Evolutionary conservation across 2,329 filamentous ascomycete species (phyloP), one percentile per base, ranked within the genome.

Genomic region (Mycogone perniciosa): DNA sequence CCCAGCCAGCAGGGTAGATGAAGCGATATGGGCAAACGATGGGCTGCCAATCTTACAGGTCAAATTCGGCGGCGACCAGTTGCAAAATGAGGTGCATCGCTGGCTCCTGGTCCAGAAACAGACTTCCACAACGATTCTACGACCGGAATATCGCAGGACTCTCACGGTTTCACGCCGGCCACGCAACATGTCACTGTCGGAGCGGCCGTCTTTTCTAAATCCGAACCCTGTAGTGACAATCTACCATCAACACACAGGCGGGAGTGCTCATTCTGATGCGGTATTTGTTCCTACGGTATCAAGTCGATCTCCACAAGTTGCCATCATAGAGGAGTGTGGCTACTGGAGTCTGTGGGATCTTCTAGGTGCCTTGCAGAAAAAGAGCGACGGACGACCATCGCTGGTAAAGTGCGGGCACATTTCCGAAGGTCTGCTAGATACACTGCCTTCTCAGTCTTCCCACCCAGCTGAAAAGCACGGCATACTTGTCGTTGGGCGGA

Each of bases 301-400:
- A 13, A 62, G 68, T 52, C 56, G 79, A 69, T 63, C 79, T 73
- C 76, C 80, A 1, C 83, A 86, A 58, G 67, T 90, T 47, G 83
- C 76, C 11, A 71, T 89, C 29, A 71, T 90, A 13, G 84, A 90
- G 59, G 73, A 80, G 46, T 69, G 69, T 33, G 86, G 85, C 1
- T 72, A 71, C 51, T 91, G 86, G 87, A 82, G 72, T 40, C 65
- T 89, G 4, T 89, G 84, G 82, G 75, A 86, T 54, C 68, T 86
- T 27, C 57, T 59, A 9, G 71, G 68, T 48, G 71, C 61, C 54
- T 60, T 64, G 27, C 8, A 61, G 65, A 26, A 64, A 67, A 20
- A 68, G 62, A 31, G 65, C 59, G 7, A 57, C 68, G 31, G 35
- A 34, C 68, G 59, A 8, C 61, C 67, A 13, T 63, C 62, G 6